Conservation (phyloP, 805 yeast genomes). For the Wickerhamiella lipophila region DNA sequence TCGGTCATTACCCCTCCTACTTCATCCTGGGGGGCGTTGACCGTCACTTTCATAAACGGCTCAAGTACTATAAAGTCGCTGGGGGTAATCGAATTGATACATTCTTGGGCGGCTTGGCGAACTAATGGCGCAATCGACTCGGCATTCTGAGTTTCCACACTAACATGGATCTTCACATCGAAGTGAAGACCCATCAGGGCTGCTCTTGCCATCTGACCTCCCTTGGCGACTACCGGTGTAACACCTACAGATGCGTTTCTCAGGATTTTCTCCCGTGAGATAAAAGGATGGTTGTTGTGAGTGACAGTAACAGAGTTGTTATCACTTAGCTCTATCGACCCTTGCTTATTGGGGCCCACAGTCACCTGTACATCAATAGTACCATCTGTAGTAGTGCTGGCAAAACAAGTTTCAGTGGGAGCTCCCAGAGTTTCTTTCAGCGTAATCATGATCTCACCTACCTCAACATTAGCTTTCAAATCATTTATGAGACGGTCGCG, state of each 20-base stretch:
- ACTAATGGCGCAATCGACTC: constrained; percentile 35
- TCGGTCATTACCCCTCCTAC: constrained; percentile 80
- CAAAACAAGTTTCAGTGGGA: background rate
- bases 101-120: constrained; percentile 34
- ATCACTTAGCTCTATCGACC: constrained; percentile 1
- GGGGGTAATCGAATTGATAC: constrained; percentile 25
- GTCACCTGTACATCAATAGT: constrained; percentile 12
- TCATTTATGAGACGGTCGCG: constrained; percentile 66
- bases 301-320: background rate
- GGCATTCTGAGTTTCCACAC: constrained; percentile 35
- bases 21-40: constrained; percentile 49
- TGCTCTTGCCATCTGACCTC: constrained; percentile 32
- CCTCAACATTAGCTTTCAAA: constrained; percentile 65
- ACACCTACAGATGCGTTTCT: constrained; percentile 25
- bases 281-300: constrained; percentile 20
- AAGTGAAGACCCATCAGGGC: constrained; percentile 52
- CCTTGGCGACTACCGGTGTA: constrained; percentile 33
- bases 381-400: constrained; percentile 21
- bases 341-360: constrained; percentile 10
- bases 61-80: constrained; percentile 49
- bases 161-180: constrained; percentile 42
- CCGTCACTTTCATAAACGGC: constrained; percentile 71
- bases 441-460: constrained; percentile 79
- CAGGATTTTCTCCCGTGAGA: constrained; percentile 25
- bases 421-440: constrained; percentile 57